These are phyloP conservation scores for Sporothrix protearum DNA, from an alignment of 2,329 filamentous ascomycete species.

Conservation along the genomic window DNA sequence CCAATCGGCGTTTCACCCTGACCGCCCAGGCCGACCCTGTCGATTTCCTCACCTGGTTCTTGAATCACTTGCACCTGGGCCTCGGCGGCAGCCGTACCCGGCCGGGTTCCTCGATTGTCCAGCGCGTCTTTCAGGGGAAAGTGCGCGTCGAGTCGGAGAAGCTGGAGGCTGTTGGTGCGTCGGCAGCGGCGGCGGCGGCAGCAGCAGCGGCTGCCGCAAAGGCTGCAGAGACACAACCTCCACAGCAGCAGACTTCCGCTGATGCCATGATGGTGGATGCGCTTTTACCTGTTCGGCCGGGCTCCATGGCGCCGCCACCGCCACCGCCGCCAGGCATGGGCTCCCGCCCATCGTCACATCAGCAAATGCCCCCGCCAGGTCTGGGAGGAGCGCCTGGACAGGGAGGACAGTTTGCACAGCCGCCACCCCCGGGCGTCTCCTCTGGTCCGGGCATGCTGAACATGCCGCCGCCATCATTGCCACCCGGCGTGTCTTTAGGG, in stretches of 20 bases:
- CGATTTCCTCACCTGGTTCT: constrained; percentile 95
- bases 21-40: constrained; percentile 91
- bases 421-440: constrained; percentile 14
- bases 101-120: constrained; percentile 78
- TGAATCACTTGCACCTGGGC: constrained; percentile 90
- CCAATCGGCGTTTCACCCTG: constrained; percentile 87
- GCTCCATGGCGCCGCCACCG: constrained; percentile 5
- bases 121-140: constrained; percentile 88
- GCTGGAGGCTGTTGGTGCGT: constrained; percentile 28
- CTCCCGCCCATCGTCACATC: background rate
- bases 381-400: background rate
- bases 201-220: too few species aligned
- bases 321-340: constrained; percentile 23
- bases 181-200: constrained; percentile 24
- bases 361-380: background rate
- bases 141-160: constrained; percentile 85
- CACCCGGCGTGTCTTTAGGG: constrained; percentile 1
- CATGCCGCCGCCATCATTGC: constrained; percentile 16
- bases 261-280: constrained; percentile 27
- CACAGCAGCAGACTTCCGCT: background rate
- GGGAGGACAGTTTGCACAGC: constrained; percentile 9
- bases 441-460: constrained; percentile 1
- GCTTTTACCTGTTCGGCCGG: background rate
- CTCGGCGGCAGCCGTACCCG: constrained; percentile 87
- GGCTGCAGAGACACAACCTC: background rate